A percentile compares a stretch with the other conserved stretches of the same genome.
These are phyloP conservation scores for Oryza rufipogon DNA, from an alignment of 176 grass and related monocot species.

Conservation along the genomic window DNA sequence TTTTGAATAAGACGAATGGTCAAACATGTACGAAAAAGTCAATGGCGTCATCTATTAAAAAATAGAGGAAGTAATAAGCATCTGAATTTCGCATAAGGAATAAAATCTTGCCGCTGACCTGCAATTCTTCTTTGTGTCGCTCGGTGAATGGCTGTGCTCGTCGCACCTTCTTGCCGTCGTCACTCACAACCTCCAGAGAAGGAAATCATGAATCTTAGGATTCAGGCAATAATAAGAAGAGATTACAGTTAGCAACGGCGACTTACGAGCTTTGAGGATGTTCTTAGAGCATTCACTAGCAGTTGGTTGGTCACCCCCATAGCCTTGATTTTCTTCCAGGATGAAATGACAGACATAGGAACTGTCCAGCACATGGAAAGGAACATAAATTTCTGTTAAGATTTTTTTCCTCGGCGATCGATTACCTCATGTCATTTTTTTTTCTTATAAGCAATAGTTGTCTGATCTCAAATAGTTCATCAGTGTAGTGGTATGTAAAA, in stretches of 20 bases:
- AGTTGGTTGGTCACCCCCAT: slow-evolving; percentile 51
- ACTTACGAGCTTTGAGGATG: slow-evolving; percentile 58
- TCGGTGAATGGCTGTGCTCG: slow-evolving; percentile 56
- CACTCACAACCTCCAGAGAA: slow-evolving; percentile 53
- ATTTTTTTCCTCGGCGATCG: not conserved
- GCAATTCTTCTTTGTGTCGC: slow-evolving; percentile 62
- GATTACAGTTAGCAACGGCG: not conserved
- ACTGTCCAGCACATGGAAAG: slow-evolving; percentile 35
- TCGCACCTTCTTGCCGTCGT: slow-evolving; percentile 59
- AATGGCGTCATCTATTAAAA: too few species aligned
- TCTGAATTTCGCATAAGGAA: not conserved
- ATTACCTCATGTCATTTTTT: not conserved
- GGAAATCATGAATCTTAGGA: not conserved
- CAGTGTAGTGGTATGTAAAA: not conserved
- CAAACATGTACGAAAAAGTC: too few species aligned
- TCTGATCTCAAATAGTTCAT: not conserved
- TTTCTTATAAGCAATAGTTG: not conserved
- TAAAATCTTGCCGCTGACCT: slow-evolving; percentile 28
- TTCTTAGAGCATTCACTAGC: slow-evolving; percentile 54
- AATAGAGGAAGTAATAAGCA: too few species aligned
- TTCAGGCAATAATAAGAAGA: not conserved
- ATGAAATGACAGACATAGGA: slow-evolving; percentile 64
- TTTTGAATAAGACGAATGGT: too few species aligned
- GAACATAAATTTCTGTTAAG: not conserved
- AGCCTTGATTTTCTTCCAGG: slow-evolving; percentile 74